A percentile compares a stretch with the other conserved stretches of the same genome.
Conservation (phyloP, 225 moss, liverwort and hornwort genomes). For the Sphagnum tenellum region DNA sequence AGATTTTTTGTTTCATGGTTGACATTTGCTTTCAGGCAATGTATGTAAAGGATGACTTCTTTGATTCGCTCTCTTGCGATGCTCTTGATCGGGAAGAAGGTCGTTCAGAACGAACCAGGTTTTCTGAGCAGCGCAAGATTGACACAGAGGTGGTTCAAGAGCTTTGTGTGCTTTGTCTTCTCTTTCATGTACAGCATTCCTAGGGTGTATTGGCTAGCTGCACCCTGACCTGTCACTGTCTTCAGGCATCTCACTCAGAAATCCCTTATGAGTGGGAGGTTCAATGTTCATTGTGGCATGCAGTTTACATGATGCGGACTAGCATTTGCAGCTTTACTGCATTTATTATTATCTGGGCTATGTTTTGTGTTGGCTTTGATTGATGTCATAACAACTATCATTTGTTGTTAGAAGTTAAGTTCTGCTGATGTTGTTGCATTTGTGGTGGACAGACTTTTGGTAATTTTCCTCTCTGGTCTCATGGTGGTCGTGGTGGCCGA, state of each 20-base stretch:
- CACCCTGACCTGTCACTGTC: no score
- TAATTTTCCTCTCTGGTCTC: conserved; percentile 73
- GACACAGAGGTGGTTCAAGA: conserved; percentile 70
- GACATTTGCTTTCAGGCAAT: conserved; percentile 29
- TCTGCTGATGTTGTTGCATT: background rate
- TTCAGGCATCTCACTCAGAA: no score
- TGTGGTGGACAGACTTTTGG: conserved; percentile 61
- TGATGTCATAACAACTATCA: no score
- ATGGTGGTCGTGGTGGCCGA: conserved; percentile 35
- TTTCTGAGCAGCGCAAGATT: conserved; percentile 94
- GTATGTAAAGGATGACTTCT: conserved; percentile 93
- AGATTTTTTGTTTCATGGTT: no score
- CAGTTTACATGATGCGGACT: no score
- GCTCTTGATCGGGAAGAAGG: conserved; percentile 78
- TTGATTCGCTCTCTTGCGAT: conserved; percentile 92
- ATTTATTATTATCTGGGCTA: no score
- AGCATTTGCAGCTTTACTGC: no score
- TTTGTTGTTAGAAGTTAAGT: no score
- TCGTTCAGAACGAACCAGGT: conserved; percentile 80
- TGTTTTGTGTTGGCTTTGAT: no score
- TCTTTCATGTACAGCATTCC: background rate
- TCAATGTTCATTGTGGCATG: no score
- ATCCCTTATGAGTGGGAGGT: no score
- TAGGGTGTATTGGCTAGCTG: no score
- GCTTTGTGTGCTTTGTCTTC: background rate